A percentile compares a stretch with the other conserved stretches of the same genome.
These are phyloP conservation scores for Glonium stellatum DNA, from an alignment of 495 filamentous ascomycete genomes.

Conservation along the genomic window DNA sequence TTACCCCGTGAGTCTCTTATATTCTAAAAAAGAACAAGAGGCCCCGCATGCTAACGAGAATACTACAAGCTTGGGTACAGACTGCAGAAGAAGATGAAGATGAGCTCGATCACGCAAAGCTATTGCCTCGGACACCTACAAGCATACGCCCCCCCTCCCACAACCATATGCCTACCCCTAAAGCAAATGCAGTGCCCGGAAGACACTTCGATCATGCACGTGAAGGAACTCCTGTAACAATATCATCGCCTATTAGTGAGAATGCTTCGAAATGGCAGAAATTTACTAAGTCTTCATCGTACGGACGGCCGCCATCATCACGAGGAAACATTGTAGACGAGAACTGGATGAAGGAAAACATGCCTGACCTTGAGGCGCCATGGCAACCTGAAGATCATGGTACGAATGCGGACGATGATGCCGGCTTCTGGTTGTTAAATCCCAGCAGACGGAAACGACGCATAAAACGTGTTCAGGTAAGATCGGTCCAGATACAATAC, in stretches of 20 bases:
- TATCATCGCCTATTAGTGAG: constrained; percentile 24
- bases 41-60: neutral
- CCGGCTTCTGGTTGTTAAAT: constrained; percentile 34
- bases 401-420: constrained; percentile 45
- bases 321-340: constrained; percentile 44
- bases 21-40: neutral
- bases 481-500: constrained; percentile 3
- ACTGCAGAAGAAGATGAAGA: constrained; percentile 29
- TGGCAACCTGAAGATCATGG: constrained; percentile 46
- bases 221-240: constrained; percentile 27
- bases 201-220: constrained; percentile 28
- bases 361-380: constrained; percentile 50
- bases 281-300: constrained; percentile 51
- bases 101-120: constrained; percentile 12
- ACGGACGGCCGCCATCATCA: constrained; percentile 27
- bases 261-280: constrained; percentile 55
- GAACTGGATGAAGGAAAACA: constrained; percentile 54
- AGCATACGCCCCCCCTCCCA: constrained; percentile 18
- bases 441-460: constrained; percentile 44
- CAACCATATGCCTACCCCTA: constrained; percentile 24
- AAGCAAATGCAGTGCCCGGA: constrained; percentile 17
- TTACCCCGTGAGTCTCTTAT: constrained; percentile 31
- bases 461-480: constrained; percentile 47
- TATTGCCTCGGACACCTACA: constrained; percentile 24
- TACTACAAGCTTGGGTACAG: constrained; percentile 28